Evolutionary conservation across 2,329 filamentous ascomycete genomes (phyloP).

Genomic region (Sporothrix pseudoabietina): DNA sequence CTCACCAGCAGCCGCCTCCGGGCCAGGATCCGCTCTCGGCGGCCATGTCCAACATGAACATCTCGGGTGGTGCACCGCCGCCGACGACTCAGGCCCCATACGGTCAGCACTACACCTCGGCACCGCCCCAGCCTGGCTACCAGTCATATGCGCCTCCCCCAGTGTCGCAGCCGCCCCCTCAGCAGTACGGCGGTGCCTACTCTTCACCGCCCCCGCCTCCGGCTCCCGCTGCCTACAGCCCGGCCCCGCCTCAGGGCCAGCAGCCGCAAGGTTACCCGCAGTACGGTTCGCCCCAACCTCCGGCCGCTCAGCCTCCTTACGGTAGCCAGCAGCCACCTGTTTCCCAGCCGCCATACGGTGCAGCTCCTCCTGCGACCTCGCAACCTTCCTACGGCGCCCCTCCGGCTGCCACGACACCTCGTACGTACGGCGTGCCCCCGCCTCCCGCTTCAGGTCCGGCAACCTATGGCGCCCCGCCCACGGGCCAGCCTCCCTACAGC

Average conservation of each 20-base stretch:
- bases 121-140: conserved; percentile 26
- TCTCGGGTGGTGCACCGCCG: conserved; percentile 27
- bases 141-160: conserved; percentile 25
- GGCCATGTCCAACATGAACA: conserved; percentile 33
- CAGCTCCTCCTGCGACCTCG: not conserved
- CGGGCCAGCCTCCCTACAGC: conserved; percentile 4
- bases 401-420: not conserved
- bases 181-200: conserved; percentile 11
- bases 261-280: conserved; percentile 12
- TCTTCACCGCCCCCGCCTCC: conserved; percentile 11
- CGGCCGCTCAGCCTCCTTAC: conserved; percentile 18
- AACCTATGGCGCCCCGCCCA: not conserved
- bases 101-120: conserved; percentile 22
- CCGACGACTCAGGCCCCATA: conserved; percentile 23
- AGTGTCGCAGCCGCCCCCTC: not conserved
- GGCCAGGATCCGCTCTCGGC: conserved; percentile 28
- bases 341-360: conserved; percentile 16
- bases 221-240: conserved; percentile 5
- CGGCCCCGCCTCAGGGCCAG: conserved; percentile 19
- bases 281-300: not conserved
- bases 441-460: not conserved
- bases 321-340: conserved; percentile 11
- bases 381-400: conserved; percentile 20
- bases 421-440: conserved; percentile 7
- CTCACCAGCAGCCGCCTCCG: conserved; percentile 8